Evolutionary conservation across 306 rosid genomes (phyloP), one percentile per base, ranked within the genome.

Genomic region (Cucurbita argyrosperma): DNA sequence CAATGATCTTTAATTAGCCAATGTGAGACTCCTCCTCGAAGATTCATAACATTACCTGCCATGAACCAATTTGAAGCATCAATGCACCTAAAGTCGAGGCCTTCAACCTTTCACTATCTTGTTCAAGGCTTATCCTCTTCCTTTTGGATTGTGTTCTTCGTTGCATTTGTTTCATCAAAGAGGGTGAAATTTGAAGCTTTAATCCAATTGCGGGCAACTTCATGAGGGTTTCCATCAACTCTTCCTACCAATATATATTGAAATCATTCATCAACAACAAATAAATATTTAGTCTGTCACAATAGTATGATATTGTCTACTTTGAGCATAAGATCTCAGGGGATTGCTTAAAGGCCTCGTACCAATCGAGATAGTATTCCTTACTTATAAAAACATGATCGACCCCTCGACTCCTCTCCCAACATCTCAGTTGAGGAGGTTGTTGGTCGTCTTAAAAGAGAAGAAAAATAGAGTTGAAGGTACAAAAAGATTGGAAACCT

Each of bases 41-140:
- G 30, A 18, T 55, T 55, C 35, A 7, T 4, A 3, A 55, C 19
- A 19, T 7, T 63, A 16, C 73, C 73, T 67, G 56, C 42, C 55
- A 67, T 4, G 73, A 47, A 19, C 73, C 73, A 0, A 67, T 47
- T 26, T 26, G 56, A 67, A 67, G 73, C 73, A 67, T 45, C 55
- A 45, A 1, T 45, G 73, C 73, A 23, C 73, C 73, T 46, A 67
- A 46, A 67, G 21, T 67, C 8, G 73, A 67, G n/a, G 73, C 73
- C 73, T 67, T 67, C 40, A 67, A 46, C 73, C 37, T 67, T 67
- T 67, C 73, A 46, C 38, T 10, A 46, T 46, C 72, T 8, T 16
- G 8, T 10, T 18, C 51, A 67, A 18, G 18, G 11, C 12, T 66
- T 18, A 30, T 12, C 21, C 42, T 67, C 37, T 21, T 45, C 40